Evolutionary conservation across 2,329 filamentous ascomycete species (phyloP).

Genomic region (Fusarium guadeloupense): DNA sequence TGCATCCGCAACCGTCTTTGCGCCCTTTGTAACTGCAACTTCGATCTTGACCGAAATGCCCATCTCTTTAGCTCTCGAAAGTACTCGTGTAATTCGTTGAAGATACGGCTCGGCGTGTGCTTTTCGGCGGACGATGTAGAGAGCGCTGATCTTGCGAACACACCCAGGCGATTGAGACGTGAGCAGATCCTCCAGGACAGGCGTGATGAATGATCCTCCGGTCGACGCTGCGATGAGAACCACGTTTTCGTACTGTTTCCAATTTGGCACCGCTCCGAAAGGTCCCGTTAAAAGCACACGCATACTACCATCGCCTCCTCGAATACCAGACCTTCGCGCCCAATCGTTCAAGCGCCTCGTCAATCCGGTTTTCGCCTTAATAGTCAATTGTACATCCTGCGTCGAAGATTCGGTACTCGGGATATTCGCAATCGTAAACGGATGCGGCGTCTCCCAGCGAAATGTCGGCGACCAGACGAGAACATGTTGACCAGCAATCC

Average conservation of each 20-base stretch:
- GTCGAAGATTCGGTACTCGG: constrained; percentile 2
- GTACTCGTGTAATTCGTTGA: constrained; percentile 14
- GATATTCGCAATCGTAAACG: constrained; percentile 38
- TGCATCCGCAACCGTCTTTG: background rate
- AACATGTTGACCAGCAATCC: constrained; percentile 42
- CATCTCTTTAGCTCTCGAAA: constrained; percentile 37
- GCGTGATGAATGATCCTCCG: constrained; percentile 38
- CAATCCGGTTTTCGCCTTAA: constrained; percentile 40
- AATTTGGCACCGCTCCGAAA: constrained; percentile 35
- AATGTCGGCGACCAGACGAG: constrained; percentile 41
- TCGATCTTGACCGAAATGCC: constrained; percentile 34
- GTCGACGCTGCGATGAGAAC: constrained; percentile 37
- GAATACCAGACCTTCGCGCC: constrained; percentile 28
- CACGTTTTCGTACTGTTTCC: constrained; percentile 40
- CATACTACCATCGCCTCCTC: constrained; percentile 20
- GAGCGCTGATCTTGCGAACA: constrained; percentile 34
- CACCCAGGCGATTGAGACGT: constrained; percentile 30
- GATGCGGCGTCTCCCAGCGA: constrained; percentile 38
- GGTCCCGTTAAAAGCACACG: constrained; percentile 37
- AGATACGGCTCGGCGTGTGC: constrained; percentile 35
- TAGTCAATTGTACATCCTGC: constrained; percentile 35
- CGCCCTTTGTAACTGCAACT: constrained; percentile 33
- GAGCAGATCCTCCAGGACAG: constrained; percentile 36
- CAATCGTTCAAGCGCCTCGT: constrained; percentile 37
- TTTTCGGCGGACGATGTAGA: constrained; percentile 35